Base-by-base conservation (phyloP, 1,284 basidiomycete species). In the Tilletia setariae region DNA sequence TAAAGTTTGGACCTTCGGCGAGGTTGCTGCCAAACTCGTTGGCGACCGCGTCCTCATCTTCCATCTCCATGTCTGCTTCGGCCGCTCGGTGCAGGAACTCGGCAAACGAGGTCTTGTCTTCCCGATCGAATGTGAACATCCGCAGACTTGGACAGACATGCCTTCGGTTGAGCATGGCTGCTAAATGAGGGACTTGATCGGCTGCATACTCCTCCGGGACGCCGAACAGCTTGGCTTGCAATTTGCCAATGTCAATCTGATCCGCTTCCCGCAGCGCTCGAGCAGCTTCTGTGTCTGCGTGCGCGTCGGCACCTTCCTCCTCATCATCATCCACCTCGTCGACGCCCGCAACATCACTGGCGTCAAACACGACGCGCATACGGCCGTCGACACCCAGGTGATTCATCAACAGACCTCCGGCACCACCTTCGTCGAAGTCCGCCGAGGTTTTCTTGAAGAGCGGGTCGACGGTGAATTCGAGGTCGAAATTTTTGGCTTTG, bases 361-460 rank as follows among this genome's bases (percentile, higher is more conserved):
- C 94, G 83, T 98, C 95, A 78, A 98, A 98, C 40, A 98, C 92
- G 62, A 98, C 91, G 68, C 93, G 87, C 80, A 96, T 87, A 44
- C 88, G 89, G 2, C 91, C 90, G 72, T 96, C 93, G 23, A 88
- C 88, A 4, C 91, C 91, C 49, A 85, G 72, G 56, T 78, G 79
- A 66, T 81, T 81, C 80, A 80, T 82, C 44, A 83, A 64, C 19
- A 83, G 70, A 8, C 95, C 95, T 72, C 93, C 91, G 0, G 95
- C 95, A 66, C 95, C 95, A 53, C 95, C 96, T 83, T 98, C 96
- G 82, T 98, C 95, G 82, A 98, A 98, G 82, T 98, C 96, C 23
- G 93, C 96, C 73, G 90, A 94, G 0, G 96, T 98, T 86, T 98
- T 98, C 84, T 90, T 92, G 86, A 98, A 98, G 35, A 98, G 85